A percentile compares a stretch with the other conserved stretches of the same genome.
phyloP scores from a whole-genome alignment of 805 yeast genomes.

The Groenewaldozyma salmanticensis region DNA sequence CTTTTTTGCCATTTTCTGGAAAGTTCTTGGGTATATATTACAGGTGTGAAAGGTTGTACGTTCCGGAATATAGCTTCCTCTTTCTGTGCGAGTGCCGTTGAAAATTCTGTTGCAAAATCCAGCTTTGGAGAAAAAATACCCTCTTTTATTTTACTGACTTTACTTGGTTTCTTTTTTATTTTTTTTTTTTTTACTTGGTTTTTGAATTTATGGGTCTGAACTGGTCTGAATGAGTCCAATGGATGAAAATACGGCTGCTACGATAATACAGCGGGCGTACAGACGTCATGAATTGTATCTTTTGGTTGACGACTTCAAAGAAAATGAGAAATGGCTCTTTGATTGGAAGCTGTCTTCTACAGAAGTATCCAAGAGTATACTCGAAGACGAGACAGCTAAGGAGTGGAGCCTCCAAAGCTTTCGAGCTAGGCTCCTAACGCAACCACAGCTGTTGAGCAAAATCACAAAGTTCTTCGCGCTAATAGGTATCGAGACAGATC shows the following conservation, averaged over 20 bases:
- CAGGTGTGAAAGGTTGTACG: no score
- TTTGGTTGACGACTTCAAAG: conserved; percentile 4
- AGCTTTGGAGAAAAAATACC: no score
- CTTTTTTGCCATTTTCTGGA: no score
- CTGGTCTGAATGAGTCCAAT: no score
- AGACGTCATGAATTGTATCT: conserved; percentile 8
- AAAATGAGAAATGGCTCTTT: conserved; percentile 14
- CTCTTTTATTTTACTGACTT: no score
- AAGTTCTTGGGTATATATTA: no score
- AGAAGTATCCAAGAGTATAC: conserved; percentile 2
- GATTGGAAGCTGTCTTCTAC: conserved; percentile 7
- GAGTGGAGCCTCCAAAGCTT: conserved; percentile 6
- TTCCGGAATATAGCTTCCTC: no score
- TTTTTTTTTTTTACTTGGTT: no score
- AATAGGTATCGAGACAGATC: conserved; percentile 10
- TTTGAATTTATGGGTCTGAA: no score
- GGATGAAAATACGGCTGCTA: not conserved
- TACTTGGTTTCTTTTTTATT: no score
- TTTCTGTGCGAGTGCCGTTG: no score
- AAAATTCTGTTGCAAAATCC: no score
- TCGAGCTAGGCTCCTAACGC: conserved; percentile 7
- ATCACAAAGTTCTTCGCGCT: conserved; percentile 6
- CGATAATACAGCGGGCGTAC: conserved; percentile 12
- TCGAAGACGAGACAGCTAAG: conserved; percentile 2
- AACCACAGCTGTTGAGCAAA: conserved; percentile 6